phyloP scores from a whole-genome alignment of 2,329 filamentous ascomycete genomes.

The Trichoderma asperellum region DNA sequence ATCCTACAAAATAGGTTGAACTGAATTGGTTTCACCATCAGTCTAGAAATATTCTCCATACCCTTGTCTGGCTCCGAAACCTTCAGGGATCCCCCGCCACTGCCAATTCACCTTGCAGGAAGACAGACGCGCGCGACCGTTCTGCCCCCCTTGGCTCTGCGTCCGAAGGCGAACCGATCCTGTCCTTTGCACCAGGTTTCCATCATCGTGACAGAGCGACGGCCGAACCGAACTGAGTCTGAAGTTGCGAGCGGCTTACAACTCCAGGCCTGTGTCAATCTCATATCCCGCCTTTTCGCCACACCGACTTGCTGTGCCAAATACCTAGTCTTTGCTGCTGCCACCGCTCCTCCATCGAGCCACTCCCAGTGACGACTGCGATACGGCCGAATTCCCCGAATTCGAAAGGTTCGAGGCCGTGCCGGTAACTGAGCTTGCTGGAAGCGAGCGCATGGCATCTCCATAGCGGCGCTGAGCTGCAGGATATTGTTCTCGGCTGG shows the following conservation, averaged over 20 bases:
- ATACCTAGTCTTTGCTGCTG: background rate
- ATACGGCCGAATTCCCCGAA: constrained; percentile 4
- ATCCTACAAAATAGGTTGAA: too few species aligned
- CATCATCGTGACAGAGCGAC: constrained; percentile 1
- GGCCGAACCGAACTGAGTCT: background rate
- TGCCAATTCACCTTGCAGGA: constrained; percentile 36
- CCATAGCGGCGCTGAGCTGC: constrained; percentile 30
- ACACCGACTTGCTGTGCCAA: constrained; percentile 12
- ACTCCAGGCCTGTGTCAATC: constrained; percentile 17
- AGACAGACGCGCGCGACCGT: constrained; percentile 12
- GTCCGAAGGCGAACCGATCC: constrained; percentile 17
- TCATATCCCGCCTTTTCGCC: constrained; percentile 23
- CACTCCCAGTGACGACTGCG: background rate
- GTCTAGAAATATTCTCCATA: background rate
- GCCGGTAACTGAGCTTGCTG: constrained; percentile 16
- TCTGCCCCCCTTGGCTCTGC: constrained; percentile 5
- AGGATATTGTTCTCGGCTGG: constrained; percentile 25
- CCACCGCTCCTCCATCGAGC: constrained; percentile 1
- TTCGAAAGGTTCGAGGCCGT: background rate
- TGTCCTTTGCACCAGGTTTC: constrained; percentile 17
- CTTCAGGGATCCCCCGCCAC: constrained; percentile 30
- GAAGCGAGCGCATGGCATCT: constrained; percentile 36
- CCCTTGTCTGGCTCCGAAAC: constrained; percentile 19
- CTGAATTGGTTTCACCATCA: constrained; percentile 6
- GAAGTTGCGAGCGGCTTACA: constrained; percentile 1